These are phyloP conservation scores for Leccinum pellstonianum DNA, from an alignment of 768 basidiomycete species.

Conservation along the genomic window DNA sequence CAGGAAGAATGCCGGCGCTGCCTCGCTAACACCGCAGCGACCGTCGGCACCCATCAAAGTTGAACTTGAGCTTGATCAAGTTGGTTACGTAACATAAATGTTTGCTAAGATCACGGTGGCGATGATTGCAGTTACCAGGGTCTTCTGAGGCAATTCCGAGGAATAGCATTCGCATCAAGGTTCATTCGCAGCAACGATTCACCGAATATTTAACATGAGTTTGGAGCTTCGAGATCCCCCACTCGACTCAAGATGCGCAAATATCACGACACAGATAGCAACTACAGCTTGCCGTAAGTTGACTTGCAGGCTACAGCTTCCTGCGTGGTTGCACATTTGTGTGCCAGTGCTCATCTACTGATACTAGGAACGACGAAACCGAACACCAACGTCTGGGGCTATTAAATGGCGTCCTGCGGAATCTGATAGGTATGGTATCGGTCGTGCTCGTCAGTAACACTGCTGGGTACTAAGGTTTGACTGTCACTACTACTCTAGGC, in stretches of 20 bases:
- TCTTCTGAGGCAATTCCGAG: too few species aligned
- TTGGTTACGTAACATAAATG: too few species aligned
- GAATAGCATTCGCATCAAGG: neutral
- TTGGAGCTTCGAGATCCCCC: neutral
- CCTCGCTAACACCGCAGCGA: too few species aligned
- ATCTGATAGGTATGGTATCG: constrained; percentile 1
- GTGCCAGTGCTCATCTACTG: neutral
- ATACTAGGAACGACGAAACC: neutral
- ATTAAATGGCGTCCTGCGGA: neutral
- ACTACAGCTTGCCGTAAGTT: constrained; percentile 4
- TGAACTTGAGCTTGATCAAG: too few species aligned
- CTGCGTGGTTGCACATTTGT: too few species aligned
- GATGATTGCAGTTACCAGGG: neutral
- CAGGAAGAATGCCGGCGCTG: neutral
- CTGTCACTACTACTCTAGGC: neutral
- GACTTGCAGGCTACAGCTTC: neutral
- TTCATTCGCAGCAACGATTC: neutral
- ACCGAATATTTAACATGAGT: neutral
- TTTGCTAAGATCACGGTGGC: neutral
- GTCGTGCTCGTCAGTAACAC: neutral
- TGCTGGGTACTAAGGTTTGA: too few species aligned
- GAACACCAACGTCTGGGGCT: constrained; percentile 4
- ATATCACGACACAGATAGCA: constrained; percentile 5
- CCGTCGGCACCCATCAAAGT: too few species aligned
- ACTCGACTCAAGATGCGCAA: neutral